Base-by-base conservation (phyloP, 139 green algal genomes). In the Microglena sp. region DNA sequence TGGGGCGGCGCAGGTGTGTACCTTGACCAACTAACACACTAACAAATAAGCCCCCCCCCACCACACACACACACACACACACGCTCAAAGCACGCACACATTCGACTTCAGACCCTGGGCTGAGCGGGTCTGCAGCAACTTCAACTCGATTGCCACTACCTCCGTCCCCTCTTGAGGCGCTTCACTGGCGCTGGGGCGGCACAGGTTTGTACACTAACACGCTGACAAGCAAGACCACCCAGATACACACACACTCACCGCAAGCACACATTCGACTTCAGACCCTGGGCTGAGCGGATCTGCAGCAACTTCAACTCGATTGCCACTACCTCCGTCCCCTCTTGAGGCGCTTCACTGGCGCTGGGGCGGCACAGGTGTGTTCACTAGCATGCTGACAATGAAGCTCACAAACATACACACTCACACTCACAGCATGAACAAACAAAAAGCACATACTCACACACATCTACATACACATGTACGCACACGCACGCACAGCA, bases 221-320 rank as follows among this genome's bases (percentile, higher is more conserved):
- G n/a, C n/a, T 50, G 15, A 50, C 40, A 18, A 11, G 40, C 40
- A 50, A 11, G 18, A 50, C 11, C 40, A 50, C 40, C 11, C 40
- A 50, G 15, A 50, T 18, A 50, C 40, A 18, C 40, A 50, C 40
- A 50, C 40, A 50, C 40, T 24, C 40, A 50, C n/a, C n/a, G n/a
- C n/a, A n/a, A n/a, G n/a, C 40, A 50, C 40, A 50, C 62, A 45
- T 50, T 45, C 18, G 31, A 21, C 6, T 28, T 46, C 74, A 86
- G 69, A 77, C 71, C 22, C 64, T 86, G 43, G 69, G 72, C 31
- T 67, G 82, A 5, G 72, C 74, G 0, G 86, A 76, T 5, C 72
- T 92, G 65, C 86, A 91, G 79, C 87, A 95, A 79, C 65, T 95
- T 44, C 89, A 95, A 71, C 69, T 95, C 40, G 89, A 95, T 70